Percentiles rank a stretch among this genome's conserved stretches.
These are phyloP conservation scores for Tubosaeta brunneosetosa DNA, from an alignment of 768 basidiomycete genomes.

Conservation along the genomic window DNA sequence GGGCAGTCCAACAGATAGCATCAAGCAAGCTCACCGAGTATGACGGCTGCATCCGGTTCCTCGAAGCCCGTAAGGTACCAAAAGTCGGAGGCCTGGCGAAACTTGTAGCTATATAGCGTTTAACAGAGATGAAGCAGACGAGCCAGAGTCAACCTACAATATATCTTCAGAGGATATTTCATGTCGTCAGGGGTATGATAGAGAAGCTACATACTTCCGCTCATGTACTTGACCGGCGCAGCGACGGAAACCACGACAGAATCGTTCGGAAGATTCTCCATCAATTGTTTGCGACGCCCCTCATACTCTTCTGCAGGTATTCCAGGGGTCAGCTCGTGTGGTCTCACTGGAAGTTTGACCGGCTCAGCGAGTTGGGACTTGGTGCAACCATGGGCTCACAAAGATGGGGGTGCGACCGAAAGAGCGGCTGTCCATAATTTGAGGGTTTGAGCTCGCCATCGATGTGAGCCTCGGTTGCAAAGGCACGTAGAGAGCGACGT, in stretches of 20 bases:
- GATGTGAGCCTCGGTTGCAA: constrained; percentile 32
- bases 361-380: constrained; percentile 3
- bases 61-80: constrained; percentile 97
- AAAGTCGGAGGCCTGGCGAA: constrained; percentile 87
- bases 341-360: constrained; percentile 37
- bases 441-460: constrained; percentile 56
- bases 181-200: constrained; percentile 5
- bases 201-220: constrained; percentile 52
- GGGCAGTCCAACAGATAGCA: background rate
- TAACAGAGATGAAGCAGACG: constrained; percentile 6
- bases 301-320: constrained; percentile 79
- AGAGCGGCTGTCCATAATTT: constrained; percentile 73
- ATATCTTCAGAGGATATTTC: constrained; percentile 44
- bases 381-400: constrained; percentile 35
- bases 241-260: constrained; percentile 74
- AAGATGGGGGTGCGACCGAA: constrained; percentile 78
- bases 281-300: constrained; percentile 56
- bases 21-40: constrained; percentile 55
- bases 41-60: constrained; percentile 85
- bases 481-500: constrained; percentile 14
- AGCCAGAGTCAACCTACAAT: constrained; percentile 52
- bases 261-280: constrained; percentile 69
- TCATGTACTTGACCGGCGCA: constrained; percentile 83
- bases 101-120: constrained; percentile 71
- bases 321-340: constrained; percentile 76